Evolutionary conservation across 148 eudicot species (phyloP).

Genomic region (Linanthus parryae): DNA sequence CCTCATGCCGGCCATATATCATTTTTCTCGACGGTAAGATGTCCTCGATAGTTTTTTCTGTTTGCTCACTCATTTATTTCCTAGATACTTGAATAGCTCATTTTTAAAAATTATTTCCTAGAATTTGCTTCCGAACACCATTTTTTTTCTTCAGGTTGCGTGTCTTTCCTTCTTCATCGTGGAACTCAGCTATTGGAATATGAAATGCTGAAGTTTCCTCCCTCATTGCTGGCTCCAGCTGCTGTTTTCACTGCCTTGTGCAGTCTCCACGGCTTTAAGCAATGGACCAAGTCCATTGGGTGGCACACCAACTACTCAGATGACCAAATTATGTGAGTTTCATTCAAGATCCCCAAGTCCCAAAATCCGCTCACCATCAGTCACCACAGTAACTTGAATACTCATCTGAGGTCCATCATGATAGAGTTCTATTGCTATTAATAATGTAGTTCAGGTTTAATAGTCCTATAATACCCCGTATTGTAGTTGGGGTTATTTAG

Average conservation of each 20-base stretch:
- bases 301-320: slow-evolving; percentile 53
- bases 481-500: too few species aligned
- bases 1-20: too few species aligned
- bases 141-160: slow-evolving; percentile 48
- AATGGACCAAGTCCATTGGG: slow-evolving; percentile 77
- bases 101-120: too few species aligned
- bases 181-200: slow-evolving; percentile 78
- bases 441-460: too few species aligned
- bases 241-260: slow-evolving; percentile 75
- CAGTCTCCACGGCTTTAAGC: slow-evolving; percentile 46
- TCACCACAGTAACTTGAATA: slow-evolving; percentile 92
- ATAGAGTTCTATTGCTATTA: too few species aligned
- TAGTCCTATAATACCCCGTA: too few species aligned
- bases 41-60: too few species aligned
- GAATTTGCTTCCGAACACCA: too few species aligned
- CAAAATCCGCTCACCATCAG: slow-evolving; percentile 92
- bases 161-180: slow-evolving; percentile 47
- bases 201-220: slow-evolving; percentile 69
- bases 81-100: too few species aligned
- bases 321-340: slow-evolving; percentile 58
- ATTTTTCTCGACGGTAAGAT: too few species aligned
- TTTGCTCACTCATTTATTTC: too few species aligned
- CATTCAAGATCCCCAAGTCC: slow-evolving; percentile 85
- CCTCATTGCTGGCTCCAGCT: slow-evolving; percentile 75
- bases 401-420: slow-evolving; percentile 92